Conservation (phyloP, 805 yeast genomes). For the Saccharomycopsis selenospora region DNA sequence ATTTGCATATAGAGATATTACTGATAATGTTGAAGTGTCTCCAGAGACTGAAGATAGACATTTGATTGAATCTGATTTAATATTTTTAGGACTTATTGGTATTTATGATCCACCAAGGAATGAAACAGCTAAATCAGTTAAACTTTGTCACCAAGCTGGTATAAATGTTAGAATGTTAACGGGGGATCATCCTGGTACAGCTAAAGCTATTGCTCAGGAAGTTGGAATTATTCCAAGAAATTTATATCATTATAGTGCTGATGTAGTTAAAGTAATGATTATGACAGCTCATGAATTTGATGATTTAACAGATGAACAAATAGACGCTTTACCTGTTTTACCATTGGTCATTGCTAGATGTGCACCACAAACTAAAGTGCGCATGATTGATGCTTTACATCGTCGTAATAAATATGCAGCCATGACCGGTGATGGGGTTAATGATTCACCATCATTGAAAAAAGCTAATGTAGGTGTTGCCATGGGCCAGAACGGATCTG, state of each 20-base stretch:
- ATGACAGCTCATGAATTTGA: slow-evolving; percentile 74
- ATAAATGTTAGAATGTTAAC: slow-evolving; percentile 76
- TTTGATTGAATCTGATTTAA: slow-evolving; percentile 44
- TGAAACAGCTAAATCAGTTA: slow-evolving; percentile 60
- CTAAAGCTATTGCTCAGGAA: slow-evolving; percentile 72
- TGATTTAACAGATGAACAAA: slow-evolving; percentile 47
- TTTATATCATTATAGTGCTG: slow-evolving; percentile 46
- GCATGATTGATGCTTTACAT: slow-evolving; percentile 73
- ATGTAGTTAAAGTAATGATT: slow-evolving; percentile 57
- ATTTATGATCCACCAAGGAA: slow-evolving; percentile 75
- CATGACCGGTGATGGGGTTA: slow-evolving; percentile 82
- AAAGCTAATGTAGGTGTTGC: slow-evolving; percentile 78
- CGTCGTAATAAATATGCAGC: slow-evolving; percentile 59
- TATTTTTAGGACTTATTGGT: slow-evolving; percentile 63
- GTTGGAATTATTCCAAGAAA: slow-evolving; percentile 68
- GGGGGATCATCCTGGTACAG: slow-evolving; percentile 77
- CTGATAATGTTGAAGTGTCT: slow-evolving; percentile 25
- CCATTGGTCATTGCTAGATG: slow-evolving; percentile 78
- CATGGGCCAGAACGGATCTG: slow-evolving; percentile 76
- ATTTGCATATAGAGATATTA: slow-evolving; percentile 43
- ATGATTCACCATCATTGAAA: slow-evolving; percentile 72
- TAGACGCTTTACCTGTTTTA: slow-evolving; percentile 56
- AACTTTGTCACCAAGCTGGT: slow-evolving; percentile 64
- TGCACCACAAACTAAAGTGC: slow-evolving; percentile 75
- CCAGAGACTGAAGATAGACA: slow-evolving; percentile 34